Evolutionary conservation across 1,284 basidiomycete species (phyloP).

Genomic region (Sanghuangporus sanghuang): DNA sequence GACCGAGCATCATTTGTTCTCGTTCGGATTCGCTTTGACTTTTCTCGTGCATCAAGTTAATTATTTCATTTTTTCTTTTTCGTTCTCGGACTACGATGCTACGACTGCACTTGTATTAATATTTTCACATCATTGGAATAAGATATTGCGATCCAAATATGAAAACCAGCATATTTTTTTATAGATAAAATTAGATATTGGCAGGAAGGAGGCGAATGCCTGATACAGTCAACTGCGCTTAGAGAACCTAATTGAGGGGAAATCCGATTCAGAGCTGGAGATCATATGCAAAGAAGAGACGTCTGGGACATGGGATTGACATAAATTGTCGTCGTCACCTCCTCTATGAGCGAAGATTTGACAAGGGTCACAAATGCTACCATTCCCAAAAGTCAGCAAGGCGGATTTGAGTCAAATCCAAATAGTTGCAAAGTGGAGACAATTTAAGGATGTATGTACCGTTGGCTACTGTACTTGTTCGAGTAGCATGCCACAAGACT

Average conservation of each 20-base stretch:
- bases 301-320: background rate
- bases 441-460: too few species aligned
- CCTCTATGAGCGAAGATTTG: background rate
- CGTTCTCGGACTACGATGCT: background rate
- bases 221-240: too few species aligned
- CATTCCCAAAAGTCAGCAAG: background rate
- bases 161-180: background rate
- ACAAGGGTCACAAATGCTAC: background rate
- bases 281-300: background rate
- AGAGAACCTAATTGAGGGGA: too few species aligned
- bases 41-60: background rate
- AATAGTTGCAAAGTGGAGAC: too few species aligned
- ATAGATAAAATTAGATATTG: background rate
- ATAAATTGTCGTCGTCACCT: background rate
- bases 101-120: conserved; percentile 8
- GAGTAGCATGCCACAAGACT: too few species aligned
- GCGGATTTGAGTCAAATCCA: too few species aligned
- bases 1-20: background rate
- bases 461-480: too few species aligned
- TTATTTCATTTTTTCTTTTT: background rate
- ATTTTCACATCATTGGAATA: background rate
- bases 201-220: too few species aligned
- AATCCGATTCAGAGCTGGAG: background rate
- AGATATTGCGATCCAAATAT: background rate
- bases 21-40: background rate